A percentile compares a stretch with the other conserved stretches of the same genome.
Evolutionary conservation across 2,329 filamentous ascomycete species (phyloP).

Genomic region (Capronia coronata): DNA sequence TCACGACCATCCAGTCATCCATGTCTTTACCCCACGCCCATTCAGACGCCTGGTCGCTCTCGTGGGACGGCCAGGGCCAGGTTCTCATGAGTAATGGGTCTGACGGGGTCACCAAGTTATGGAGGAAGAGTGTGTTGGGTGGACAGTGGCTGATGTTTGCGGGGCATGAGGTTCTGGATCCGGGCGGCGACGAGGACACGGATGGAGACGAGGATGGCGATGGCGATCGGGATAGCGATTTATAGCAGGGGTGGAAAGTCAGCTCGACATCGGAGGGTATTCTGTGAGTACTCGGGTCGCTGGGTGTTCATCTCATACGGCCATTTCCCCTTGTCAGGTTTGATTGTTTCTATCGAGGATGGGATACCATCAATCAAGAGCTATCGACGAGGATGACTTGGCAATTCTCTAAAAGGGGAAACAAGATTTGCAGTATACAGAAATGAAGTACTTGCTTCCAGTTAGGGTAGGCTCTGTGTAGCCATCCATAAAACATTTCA

Average conservation of each 20-base stretch:
- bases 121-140: conserved; percentile 18
- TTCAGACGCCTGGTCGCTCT: conserved; percentile 25
- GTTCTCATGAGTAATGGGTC: conserved; percentile 24
- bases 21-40: conserved; percentile 20
- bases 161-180: conserved; percentile 17
- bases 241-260: not conserved
- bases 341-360: no score
- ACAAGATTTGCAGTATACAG: no score
- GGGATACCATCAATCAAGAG: no score
- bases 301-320: no score
- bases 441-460: no score
- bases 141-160: conserved; percentile 22
- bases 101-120: conserved; percentile 24
- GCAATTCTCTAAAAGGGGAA: no score
- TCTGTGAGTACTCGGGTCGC: no score
- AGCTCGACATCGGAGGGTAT: no score
- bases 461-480: no score
- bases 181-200: not conserved
- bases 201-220: not conserved
- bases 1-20: conserved; percentile 10
- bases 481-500: no score
- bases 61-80: conserved; percentile 25
- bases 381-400: no score
- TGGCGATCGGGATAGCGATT: not conserved
- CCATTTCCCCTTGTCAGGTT: no score